A percentile compares a stretch with the other conserved stretches of the same genome.
Evolutionary conservation across 345 rosid genomes (phyloP).

Genomic region (Eucalyptus coolabah): DNA sequence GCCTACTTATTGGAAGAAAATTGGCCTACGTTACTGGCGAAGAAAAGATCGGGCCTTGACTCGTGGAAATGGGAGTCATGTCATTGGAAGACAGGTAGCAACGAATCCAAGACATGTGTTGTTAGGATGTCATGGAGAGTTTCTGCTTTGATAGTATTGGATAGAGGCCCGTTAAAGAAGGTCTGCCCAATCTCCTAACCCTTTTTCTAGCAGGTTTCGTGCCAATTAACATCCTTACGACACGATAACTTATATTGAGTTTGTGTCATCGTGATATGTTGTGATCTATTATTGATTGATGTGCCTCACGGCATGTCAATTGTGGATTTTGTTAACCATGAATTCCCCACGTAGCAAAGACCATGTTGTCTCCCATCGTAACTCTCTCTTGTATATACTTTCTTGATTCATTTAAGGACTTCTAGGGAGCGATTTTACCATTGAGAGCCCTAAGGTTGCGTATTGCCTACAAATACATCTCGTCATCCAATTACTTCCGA

Average conservation of each 20-base stretch:
- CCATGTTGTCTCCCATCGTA: fast-evolving
- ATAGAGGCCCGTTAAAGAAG: not conserved
- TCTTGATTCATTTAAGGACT: not conserved
- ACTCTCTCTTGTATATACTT: no score
- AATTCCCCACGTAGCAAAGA: no score
- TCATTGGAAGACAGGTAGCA: not conserved
- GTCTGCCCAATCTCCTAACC: not conserved
- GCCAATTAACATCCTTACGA: not conserved
- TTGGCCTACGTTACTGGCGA: no score
- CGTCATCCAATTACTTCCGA: fast-evolving
- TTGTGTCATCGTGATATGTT: not conserved
- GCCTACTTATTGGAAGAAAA: no score
- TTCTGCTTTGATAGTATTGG: not conserved
- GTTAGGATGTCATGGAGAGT: not conserved
- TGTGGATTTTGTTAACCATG: not conserved
- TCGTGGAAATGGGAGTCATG: no score
- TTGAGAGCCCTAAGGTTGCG: fast-evolving
- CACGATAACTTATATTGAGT: not conserved
- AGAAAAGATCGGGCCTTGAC: no score
- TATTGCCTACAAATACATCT: not conserved
- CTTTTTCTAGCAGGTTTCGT: not conserved
- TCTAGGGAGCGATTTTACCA: fast-evolving
- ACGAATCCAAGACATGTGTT: no score
- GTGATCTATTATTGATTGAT: fast-evolving
- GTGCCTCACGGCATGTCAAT: fast-evolving